A percentile compares a stretch with the other conserved stretches of the same genome.
These are phyloP conservation scores for Fomitiporia mediterranea DNA, from an alignment of 1,284 basidiomycete species.

Conservation along the genomic window DNA sequence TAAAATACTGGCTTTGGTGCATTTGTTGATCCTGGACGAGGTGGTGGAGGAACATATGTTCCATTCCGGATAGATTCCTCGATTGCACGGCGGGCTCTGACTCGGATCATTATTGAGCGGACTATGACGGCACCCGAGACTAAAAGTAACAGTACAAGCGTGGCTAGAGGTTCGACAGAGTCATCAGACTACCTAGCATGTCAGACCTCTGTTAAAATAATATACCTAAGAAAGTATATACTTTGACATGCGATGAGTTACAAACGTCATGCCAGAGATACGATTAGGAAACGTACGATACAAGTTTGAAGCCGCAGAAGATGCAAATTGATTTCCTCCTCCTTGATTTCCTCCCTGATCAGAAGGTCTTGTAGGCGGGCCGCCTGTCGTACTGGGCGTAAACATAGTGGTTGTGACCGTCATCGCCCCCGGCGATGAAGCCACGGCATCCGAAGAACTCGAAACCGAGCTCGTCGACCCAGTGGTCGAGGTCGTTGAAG, in stretches of 20 bases:
- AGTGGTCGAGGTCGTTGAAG: background rate
- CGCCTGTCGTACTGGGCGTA: background rate
- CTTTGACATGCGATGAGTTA: background rate
- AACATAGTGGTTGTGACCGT: background rate
- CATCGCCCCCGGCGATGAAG: background rate
- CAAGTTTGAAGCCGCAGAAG: slow-evolving; percentile 8
- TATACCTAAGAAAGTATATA: slow-evolving; percentile 19
- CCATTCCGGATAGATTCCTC: slow-evolving; percentile 61
- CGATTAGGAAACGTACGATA: slow-evolving; percentile 3
- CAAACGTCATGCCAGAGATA: background rate
- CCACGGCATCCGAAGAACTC: background rate
- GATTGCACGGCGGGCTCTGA: slow-evolving; percentile 50
- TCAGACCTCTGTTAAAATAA: background rate
- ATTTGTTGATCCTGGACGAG: background rate
- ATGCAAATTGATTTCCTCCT: background rate
- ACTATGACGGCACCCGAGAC: slow-evolving; percentile 60
- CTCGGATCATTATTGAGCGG: slow-evolving; percentile 53
- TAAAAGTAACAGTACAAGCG: slow-evolving; percentile 57
- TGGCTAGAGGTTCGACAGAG: slow-evolving; percentile 36
- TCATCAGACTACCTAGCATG: no score
- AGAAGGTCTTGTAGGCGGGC: no score
- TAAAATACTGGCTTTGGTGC: slow-evolving; percentile 44
- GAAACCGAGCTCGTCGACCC: background rate
- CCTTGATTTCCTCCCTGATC: background rate
- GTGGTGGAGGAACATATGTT: slow-evolving; percentile 44